Base-by-base conservation (phyloP, 345 rosid genomes). In the Laguncularia racemosa region DNA sequence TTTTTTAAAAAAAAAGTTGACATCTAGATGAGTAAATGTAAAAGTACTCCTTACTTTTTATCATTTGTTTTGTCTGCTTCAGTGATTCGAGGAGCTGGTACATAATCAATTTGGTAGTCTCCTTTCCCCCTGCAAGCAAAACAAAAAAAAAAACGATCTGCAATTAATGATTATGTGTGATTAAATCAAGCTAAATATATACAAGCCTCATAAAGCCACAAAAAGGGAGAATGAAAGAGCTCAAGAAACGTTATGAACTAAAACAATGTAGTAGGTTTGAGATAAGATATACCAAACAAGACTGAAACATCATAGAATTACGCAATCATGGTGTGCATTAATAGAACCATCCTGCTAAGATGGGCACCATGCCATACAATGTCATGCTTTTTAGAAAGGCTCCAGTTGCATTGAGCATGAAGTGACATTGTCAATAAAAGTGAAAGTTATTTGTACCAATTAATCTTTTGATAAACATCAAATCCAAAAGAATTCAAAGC, bases 1-100 rank as follows among this genome's bases (percentile, higher is more conserved):
- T n/a, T n/a, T n/a, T n/a, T n/a, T n/a, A n/a, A n/a, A n/a, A 33
- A 6, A 33, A 33, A 7, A 9, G 7, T 4, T 5, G 40, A 33
- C 10, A 33, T 33, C 40, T 33, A 5, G 6, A 33, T 33, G 40
- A 18, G 60, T 13, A 56, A 17, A 10, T 10, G 49, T n/a, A 56
- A 44, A 6, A 55, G 17, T 46, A 58, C 33, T 45, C 48, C 91
- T 80, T 85, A 87, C 97, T 82, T 93, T 76, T 61, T 84, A 57
- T 89, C 96, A 64, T 87, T 89, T 13, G 53, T 67, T 78, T 87
- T 79, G 81, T 93, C 95, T 54, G 96, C 97, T 73, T 93, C 96
- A 1, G 95, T 87, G 67, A 85, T 69, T 65, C 97, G 78, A 14
- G 97, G 90, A 72, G 99, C 96, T 46, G 99, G 99, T 46, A 67